phyloP scores from a whole-genome alignment of 805 yeast species.

The Pichia phayaonensis region DNA sequence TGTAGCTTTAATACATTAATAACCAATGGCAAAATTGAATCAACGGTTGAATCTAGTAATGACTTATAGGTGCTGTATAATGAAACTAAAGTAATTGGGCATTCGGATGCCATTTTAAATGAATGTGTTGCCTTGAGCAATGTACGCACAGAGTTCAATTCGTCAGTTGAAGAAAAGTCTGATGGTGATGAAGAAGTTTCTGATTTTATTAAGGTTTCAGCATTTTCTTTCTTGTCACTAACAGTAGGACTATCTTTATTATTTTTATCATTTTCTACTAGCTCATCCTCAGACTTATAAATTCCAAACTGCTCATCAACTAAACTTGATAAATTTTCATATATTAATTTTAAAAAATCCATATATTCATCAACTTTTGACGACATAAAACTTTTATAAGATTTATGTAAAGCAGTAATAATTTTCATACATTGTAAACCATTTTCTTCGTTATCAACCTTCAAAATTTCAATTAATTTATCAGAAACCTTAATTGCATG shows the following conservation, averaged over 20 bases:
- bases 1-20: slow-evolving; percentile 67
- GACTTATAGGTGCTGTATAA: slow-evolving; percentile 81
- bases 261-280: neutral
- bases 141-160: slow-evolving; percentile 35
- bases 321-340: slow-evolving; percentile 69
- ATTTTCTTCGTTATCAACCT: slow-evolving; percentile 87
- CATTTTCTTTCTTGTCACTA: neutral
- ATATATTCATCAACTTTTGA: slow-evolving; percentile 76
- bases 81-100: slow-evolving; percentile 95
- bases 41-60: slow-evolving; percentile 61
- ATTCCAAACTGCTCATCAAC: slow-evolving; percentile 60
- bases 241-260: slow-evolving; percentile 3
- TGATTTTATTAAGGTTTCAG: neutral
- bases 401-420: slow-evolving; percentile 75
- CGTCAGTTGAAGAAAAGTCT: slow-evolving; percentile 34
- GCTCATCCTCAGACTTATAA: neutral
- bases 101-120: slow-evolving; percentile 88
- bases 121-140: slow-evolving; percentile 67
- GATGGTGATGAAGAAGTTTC: neutral
- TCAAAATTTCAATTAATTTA: slow-evolving; percentile 50
- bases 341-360: slow-evolving; percentile 65
- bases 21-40: slow-evolving; percentile 73
- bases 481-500: slow-evolving; percentile 56
- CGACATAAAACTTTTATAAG: slow-evolving; percentile 59
- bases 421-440: slow-evolving; percentile 88